Percentiles rank a stretch among this genome's conserved stretches.
Evolutionary conservation across 768 basidiomycete genomes (phyloP).

Genomic region (Boletus patriciae): DNA sequence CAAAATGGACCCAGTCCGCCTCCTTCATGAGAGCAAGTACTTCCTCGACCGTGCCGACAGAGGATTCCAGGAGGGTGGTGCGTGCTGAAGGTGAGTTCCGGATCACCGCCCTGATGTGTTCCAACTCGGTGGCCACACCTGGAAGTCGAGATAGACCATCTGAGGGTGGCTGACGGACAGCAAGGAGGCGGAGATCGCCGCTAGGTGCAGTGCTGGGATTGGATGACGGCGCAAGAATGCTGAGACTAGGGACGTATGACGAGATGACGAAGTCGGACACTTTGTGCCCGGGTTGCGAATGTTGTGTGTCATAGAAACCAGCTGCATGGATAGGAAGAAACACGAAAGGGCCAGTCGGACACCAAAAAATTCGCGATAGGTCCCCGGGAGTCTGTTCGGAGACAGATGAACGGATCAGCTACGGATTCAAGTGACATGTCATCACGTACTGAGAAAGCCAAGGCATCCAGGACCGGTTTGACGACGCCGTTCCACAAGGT

Average conservation of each 20-base stretch:
- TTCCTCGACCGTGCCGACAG: no score
- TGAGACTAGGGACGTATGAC: neutral
- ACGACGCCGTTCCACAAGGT: constrained; percentile 7
- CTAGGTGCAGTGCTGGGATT: neutral
- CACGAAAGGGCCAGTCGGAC: no score
- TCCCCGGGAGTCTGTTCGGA: constrained; percentile 8
- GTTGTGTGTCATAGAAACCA: no score
- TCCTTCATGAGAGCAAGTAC: no score
- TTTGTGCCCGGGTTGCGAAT: neutral
- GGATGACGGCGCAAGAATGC: constrained; percentile 8
- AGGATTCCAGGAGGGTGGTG: no score
- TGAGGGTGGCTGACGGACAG: constrained; percentile 13
- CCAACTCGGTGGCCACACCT: constrained; percentile 17
- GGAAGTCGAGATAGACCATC: constrained; percentile 10
- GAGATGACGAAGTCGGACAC: neutral
- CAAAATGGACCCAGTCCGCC: no score
- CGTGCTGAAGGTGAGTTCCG: neutral
- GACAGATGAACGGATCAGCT: neutral
- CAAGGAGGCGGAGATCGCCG: neutral
- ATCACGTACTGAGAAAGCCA: constrained; percentile 2
- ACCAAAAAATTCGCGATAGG: no score
- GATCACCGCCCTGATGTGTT: constrained; percentile 17
- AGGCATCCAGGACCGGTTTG: constrained; percentile 3
- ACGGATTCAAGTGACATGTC: neutral
- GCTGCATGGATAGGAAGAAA: no score